Evolutionary conservation across 345 rosid genomes (phyloP), one percentile per base, ranked within the genome.

Genomic region (Luvunga scandens): DNA sequence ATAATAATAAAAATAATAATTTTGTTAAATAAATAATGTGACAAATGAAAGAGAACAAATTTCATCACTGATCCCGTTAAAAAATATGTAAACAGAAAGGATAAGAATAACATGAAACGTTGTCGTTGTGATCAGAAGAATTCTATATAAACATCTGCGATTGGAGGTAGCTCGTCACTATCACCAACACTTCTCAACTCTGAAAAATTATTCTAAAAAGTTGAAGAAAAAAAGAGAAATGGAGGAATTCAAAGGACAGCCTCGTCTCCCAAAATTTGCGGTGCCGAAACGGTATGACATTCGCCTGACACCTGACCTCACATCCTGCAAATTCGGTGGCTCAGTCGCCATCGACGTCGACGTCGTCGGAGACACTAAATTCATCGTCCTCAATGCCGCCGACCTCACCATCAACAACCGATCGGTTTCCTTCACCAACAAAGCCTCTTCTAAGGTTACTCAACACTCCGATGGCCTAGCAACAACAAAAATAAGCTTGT

Each of bases 301-400:
- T 56, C 88, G 77, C 13, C 93, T 96, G 66, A 91, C 76, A 63
- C 98, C 98, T 34, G 97, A 96, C 84, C 94, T 94, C 72, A 53
- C 71, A 72, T 82, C 89, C 66, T 96, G 98, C 84, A 91, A 80
- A 33, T 94, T 94, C 89, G 30, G 84, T 59, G 99, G 98, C 69
- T 75, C 84, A 59, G 91, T 91, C 66, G 27, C 90, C 14, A 69
- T 93, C 81, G 89, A 86, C 79, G 65, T 96, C 53, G 91, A 90
- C 70, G 72, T 96, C 72, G 87, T 91, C 72, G 78, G 84, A 12
- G 78, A 56, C 48, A 94, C 98, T 76, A 79, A 82, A 59, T 92
- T 85, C 91, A 83, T 96, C 80, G 98, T 96, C 84, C 94, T 96
- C 42, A 96, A 96, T 84, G 97, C 97, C 4, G 97, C 97, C 72